Evolutionary conservation across 495 filamentous ascomycete genomes (phyloP).

Genomic region (Acidomyces sp.): DNA sequence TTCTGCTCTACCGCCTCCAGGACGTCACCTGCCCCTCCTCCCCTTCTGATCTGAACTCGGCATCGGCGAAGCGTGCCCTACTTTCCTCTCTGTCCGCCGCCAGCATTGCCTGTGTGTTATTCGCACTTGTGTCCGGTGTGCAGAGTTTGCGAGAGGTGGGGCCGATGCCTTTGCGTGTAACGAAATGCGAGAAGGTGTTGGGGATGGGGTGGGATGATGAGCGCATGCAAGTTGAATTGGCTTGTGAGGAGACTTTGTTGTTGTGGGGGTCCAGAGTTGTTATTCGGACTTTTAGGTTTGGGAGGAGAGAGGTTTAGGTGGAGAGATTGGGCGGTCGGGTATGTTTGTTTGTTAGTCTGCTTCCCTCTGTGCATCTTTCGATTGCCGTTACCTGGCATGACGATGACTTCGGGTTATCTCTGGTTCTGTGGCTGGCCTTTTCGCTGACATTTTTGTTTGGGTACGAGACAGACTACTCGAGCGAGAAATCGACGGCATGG

Average conservation of each 20-base stretch:
- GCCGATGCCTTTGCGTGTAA: slow-evolving; percentile 3
- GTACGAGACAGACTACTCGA: neutral
- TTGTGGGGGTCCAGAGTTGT: slow-evolving; percentile 2
- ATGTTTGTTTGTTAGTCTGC: neutral
- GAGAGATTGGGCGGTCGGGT: slow-evolving; percentile 1
- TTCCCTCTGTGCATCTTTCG: neutral
- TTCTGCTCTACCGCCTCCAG: slow-evolving; percentile 12
- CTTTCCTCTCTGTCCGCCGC: slow-evolving; percentile 1
- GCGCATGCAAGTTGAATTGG: slow-evolving; percentile 8
- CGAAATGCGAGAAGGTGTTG: neutral
- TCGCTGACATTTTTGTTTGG: too few species aligned
- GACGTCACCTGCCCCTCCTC: neutral
- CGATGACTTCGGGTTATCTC: neutral
- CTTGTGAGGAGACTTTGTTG: slow-evolving; percentile 10
- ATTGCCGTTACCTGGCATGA: neutral
- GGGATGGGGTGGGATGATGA: too few species aligned
- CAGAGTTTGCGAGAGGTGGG: slow-evolving; percentile 3
- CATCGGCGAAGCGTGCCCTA: neutral
- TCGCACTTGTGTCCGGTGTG: slow-evolving; percentile 1
- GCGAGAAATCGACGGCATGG: slow-evolving; percentile 4
- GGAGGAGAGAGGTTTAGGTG: neutral
- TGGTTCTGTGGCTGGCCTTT: too few species aligned
- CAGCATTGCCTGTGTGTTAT: slow-evolving; percentile 8
- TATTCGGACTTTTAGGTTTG: slow-evolving; percentile 2
- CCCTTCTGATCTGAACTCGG: neutral